Base-by-base conservation (phyloP, 805 yeast genomes). In the Saccharomycopsis sp. region DNA sequence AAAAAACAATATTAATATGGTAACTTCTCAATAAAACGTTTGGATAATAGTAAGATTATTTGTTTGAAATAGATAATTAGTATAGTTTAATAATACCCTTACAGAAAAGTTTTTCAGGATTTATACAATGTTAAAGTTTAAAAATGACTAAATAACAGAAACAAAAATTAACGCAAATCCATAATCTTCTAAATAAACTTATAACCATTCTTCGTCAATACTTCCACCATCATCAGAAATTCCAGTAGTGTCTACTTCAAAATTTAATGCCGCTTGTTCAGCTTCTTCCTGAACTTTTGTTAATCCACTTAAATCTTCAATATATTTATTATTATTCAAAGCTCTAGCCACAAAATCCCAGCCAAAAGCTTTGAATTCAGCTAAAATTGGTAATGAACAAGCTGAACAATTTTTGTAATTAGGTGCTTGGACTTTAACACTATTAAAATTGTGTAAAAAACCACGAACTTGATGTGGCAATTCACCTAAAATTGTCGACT, bases 381-480 rank as follows among this genome's bases (percentile, higher is more conserved):
- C 58, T 1, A 83, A 50, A 2, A 92, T 79, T 0, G 63, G 50
- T 0, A 59, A 48, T 1, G 95, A 83, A 52, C 99, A 92, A 0
- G 88, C 98, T 0, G 96, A 79, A 58, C 99, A 92, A 51, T 73
- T 66, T 29, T 68, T 63, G 60, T 82, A 94, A 23, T 77, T 76
- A 1, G 84, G 84, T 0, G 94, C 80, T 44, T 67, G 64, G 18
- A 88, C 63, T 49, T 76, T 79, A 43, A 79, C 55, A 13, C 75
- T 76, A 34, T 70, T 70, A 51, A 79, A 85, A 36, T 67, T 69
- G 50, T 72, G 74, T 26, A 94, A 59, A 53, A 79, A 89, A 0
- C 97, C 98, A 45, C 99, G 67, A 18, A 92, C 64, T 56, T 94
- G 98, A 58, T 89, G 98, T 0, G 96, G 94, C 2, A 78, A 59